These are phyloP conservation scores for Lachnellula arida DNA, from an alignment of 2,329 filamentous ascomycete genomes.

Conservation along the genomic window DNA sequence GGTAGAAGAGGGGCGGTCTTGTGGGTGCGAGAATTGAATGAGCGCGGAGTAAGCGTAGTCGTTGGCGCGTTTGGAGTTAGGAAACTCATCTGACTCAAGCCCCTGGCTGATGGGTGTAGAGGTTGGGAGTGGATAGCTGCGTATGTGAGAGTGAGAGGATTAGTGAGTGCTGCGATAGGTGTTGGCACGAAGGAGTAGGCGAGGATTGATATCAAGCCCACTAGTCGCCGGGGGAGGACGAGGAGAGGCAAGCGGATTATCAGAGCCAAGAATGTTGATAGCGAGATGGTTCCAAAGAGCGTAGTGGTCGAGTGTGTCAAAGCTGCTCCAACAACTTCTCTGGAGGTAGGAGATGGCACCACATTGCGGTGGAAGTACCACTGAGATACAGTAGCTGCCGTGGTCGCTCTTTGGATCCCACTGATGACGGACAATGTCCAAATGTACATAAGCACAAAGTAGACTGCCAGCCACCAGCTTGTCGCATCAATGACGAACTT, in stretches of 20 bases:
- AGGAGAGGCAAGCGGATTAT: slow-evolving; percentile 80
- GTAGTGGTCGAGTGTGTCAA: slow-evolving; percentile 77
- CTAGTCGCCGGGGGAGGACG: slow-evolving; percentile 68
- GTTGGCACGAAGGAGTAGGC: slow-evolving; percentile 79
- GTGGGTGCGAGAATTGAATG: slow-evolving; percentile 41
- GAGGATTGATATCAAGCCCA: slow-evolving; percentile 60
- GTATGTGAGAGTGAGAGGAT: slow-evolving; percentile 88
- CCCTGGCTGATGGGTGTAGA: slow-evolving; percentile 70
- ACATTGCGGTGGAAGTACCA: slow-evolving; percentile 98
- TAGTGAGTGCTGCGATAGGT: slow-evolving; percentile 79
- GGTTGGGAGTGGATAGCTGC: slow-evolving; percentile 89
- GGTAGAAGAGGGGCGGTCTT: slow-evolving; percentile 61
- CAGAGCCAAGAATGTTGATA: slow-evolving; percentile 77
- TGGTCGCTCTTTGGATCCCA: slow-evolving; percentile 84
- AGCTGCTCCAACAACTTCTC: slow-evolving; percentile 78
- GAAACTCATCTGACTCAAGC: slow-evolving; percentile 77
- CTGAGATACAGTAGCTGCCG: slow-evolving; percentile 91
- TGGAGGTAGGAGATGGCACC: slow-evolving; percentile 69
- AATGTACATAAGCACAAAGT: slow-evolving; percentile 89
- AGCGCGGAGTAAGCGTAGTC: slow-evolving; percentile 60
- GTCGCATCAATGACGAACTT: slow-evolving; percentile 78
- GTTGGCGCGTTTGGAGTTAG: slow-evolving; percentile 69
- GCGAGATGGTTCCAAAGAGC: slow-evolving; percentile 86
- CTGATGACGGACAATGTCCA: slow-evolving; percentile 89
- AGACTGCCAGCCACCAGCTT: slow-evolving; percentile 92